Evolutionary conservation across 1,139 yeast genomes (phyloP).

Genomic region (Yamadazyma taylorii): DNA sequence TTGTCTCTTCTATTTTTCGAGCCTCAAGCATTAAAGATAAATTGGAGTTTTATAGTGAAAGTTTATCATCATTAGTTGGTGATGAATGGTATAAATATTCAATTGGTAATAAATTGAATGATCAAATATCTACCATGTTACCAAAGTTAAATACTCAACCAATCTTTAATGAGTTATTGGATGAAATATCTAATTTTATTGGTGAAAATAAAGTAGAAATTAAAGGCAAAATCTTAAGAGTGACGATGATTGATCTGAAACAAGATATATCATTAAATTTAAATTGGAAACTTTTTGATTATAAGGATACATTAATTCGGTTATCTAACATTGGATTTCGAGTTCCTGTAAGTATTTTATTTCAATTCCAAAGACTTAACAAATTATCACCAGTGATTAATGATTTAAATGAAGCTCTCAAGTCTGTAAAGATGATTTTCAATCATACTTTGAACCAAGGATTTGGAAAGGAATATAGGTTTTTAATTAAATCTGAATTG

Average conservation of each 20-base stretch:
- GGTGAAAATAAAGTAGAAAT: constrained; percentile 9
- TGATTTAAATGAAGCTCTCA: constrained; percentile 47
- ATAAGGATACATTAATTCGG: constrained; percentile 55
- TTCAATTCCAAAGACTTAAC: constrained; percentile 44
- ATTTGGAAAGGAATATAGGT: constrained; percentile 38
- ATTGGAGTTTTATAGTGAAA: constrained; percentile 10
- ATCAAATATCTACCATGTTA: constrained; percentile 48
- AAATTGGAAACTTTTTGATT: constrained; percentile 43
- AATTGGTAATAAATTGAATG: constrained; percentile 63
- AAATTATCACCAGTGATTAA: constrained; percentile 60
- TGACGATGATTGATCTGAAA: constrained; percentile 11
- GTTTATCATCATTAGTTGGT: constrained; percentile 46
- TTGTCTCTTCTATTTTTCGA: constrained; percentile 8
- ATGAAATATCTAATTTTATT: constrained; percentile 14
- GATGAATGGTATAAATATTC: constrained; percentile 73
- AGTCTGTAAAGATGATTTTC: constrained; percentile 29
- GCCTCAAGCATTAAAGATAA: constrained; percentile 7
- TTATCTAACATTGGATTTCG: constrained; percentile 54
- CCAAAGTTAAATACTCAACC: constrained; percentile 45
- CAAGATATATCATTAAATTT: constrained; percentile 45
- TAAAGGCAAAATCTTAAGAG: constrained; percentile 12
- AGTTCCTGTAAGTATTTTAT: constrained; percentile 45
- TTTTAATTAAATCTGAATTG: constrained; percentile 44
- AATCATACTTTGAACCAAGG: constrained; percentile 19
- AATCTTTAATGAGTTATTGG: constrained; percentile 51